Evolutionary conservation across 139 green algal genomes (phyloP).

Genomic region (Tetratostichococcus sp.): DNA sequence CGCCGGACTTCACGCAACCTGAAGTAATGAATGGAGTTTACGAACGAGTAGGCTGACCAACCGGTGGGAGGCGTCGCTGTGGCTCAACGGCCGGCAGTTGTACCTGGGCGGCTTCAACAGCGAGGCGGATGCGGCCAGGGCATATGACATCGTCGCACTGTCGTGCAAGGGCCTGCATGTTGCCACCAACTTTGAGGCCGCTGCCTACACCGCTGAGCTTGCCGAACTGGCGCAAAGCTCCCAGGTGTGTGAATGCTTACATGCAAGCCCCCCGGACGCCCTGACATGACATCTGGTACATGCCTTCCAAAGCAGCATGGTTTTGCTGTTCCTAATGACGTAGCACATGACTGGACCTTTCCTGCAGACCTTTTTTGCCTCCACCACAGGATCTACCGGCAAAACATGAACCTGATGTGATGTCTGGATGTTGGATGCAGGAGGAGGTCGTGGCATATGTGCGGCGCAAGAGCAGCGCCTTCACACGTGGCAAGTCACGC

Average conservation of each 20-base stretch:
- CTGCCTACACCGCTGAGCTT: constrained; percentile 35
- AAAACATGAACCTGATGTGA: no score
- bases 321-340: no score
- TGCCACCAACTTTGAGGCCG: constrained; percentile 44
- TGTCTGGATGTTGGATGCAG: constrained; percentile 10
- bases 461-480: constrained; percentile 42
- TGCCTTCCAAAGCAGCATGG: no score
- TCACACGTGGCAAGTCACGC: constrained; percentile 46
- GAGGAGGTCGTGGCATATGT: constrained; percentile 60
- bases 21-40: no score
- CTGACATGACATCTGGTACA: no score
- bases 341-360: no score
- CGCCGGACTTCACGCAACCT: no score
- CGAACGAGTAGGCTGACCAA: constrained; percentile 63
- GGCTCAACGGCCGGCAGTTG: constrained; percentile 50
- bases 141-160: constrained; percentile 62
- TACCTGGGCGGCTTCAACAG: constrained; percentile 63
- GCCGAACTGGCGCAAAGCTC: constrained; percentile 18
- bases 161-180: constrained; percentile 47
- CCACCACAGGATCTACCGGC: no score
- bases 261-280: no score
- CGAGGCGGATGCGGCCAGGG: constrained; percentile 41
- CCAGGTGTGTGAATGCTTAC: constrained; percentile 14
- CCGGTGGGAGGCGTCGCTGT: constrained; percentile 63
- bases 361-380: no score